Evolutionary conservation across 2,329 filamentous ascomycete genomes (phyloP).

Genomic region (Fusarium sp.): DNA sequence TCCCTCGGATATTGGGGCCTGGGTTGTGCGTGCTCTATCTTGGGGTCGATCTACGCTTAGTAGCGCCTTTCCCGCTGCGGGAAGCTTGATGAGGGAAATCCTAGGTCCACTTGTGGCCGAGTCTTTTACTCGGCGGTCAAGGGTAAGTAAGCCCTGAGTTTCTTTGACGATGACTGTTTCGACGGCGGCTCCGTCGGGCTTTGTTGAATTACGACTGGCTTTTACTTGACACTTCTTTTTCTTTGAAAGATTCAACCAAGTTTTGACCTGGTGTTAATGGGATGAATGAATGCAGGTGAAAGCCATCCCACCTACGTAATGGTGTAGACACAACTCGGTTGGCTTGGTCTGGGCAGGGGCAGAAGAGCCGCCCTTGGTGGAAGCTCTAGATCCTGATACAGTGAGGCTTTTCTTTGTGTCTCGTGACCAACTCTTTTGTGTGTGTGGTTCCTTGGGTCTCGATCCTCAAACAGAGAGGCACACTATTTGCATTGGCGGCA

Average conservation of each 20-base stretch:
- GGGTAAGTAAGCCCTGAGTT: neutral
- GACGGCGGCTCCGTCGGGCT: neutral
- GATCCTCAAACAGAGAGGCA: neutral
- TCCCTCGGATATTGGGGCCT: conserved; percentile 2
- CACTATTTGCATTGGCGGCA: neutral
- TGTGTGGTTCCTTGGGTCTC: neutral
- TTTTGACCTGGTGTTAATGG: neutral
- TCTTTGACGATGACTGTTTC: neutral
- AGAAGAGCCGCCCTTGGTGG: neutral
- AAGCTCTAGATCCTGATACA: neutral
- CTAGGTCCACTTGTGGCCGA: neutral
- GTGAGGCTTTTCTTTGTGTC: neutral
- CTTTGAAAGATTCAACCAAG: neutral
- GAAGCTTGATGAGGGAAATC: neutral
- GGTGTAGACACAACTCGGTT: neutral
- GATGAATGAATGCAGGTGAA: neutral
- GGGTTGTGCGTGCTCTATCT: neutral
- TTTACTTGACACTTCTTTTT: neutral
- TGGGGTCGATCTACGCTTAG: conserved; percentile 12
- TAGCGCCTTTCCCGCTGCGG: conserved; percentile 14
- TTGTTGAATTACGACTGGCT: neutral
- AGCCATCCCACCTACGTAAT: neutral
- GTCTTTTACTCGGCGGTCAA: neutral
- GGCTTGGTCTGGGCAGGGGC: neutral
- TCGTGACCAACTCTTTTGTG: neutral